phyloP scores from a whole-genome alignment of 345 rosid species.

The Syzygium jambos region DNA sequence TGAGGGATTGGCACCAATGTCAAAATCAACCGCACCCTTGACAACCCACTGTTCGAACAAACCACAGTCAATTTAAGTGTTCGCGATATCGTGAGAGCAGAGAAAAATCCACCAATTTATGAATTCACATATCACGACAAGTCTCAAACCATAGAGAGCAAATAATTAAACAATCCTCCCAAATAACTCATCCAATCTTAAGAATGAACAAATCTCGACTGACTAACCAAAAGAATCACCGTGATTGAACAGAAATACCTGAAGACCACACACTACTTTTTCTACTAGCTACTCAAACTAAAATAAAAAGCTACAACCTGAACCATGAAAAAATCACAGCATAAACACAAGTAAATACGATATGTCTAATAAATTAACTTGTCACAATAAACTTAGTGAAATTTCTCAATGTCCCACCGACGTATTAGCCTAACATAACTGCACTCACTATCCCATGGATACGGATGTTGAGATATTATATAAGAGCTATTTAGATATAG shows the following conservation, averaged over 20 bases:
- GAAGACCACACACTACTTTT: background rate
- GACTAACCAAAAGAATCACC: background rate
- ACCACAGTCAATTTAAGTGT: background rate
- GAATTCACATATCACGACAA: background rate
- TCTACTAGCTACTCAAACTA: background rate
- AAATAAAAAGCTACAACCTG: background rate
- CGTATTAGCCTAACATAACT: background rate
- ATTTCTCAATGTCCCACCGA: background rate
- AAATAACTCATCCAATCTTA: background rate
- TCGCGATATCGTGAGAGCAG: background rate
- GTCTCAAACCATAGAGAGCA: background rate
- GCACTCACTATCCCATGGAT: background rate
- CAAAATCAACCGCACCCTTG: conserved; percentile 59
- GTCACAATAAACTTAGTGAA: background rate
- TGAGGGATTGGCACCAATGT: conserved; percentile 98
- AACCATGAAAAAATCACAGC: background rate
- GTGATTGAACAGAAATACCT: background rate
- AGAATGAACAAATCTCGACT: background rate
- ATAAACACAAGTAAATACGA: background rate
- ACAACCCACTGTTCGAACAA: conserved; percentile 59
- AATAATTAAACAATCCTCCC: background rate
- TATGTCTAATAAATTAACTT: background rate
- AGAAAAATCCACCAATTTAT: background rate
- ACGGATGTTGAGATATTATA: background rate
- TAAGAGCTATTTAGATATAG: background rate